phyloP scores from a whole-genome alignment of 768 basidiomycete species.

The Auricularia sp. region DNA sequence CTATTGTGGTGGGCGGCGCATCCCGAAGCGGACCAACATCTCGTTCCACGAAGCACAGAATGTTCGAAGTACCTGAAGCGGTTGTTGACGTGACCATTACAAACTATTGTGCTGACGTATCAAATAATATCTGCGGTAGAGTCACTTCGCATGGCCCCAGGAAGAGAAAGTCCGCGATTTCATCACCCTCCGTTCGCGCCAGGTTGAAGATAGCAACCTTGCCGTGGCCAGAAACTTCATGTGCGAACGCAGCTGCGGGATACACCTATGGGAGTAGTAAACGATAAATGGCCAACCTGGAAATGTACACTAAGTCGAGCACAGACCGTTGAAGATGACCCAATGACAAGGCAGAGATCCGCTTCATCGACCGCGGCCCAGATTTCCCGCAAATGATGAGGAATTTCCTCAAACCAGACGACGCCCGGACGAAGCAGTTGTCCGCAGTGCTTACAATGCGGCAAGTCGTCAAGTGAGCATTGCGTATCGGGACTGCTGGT shows the following conservation, averaged over 20 bases:
- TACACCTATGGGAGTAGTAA: background rate
- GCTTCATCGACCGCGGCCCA: background rate
- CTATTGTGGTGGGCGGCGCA: too few relatives aligned
- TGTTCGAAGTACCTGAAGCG: too few relatives aligned
- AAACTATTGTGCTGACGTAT: too few relatives aligned
- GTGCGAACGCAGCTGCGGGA: conserved; percentile 2
- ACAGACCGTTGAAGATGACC: conserved; percentile 5
- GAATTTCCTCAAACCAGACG: conserved; percentile 14
- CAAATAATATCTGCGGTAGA: background rate
- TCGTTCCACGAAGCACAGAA: too few relatives aligned
- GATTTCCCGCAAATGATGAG: conserved; percentile 9
- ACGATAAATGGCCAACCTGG: too few relatives aligned
- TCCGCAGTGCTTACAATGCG: background rate
- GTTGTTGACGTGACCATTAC: too few relatives aligned
- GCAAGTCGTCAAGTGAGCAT: too few relatives aligned
- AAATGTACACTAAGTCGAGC: too few relatives aligned
- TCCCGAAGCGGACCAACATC: too few relatives aligned
- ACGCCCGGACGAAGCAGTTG: conserved; percentile 9
- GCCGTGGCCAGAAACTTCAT: conserved; percentile 3
- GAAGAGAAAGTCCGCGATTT: conserved; percentile 11
- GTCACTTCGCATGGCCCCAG: conserved; percentile 10
- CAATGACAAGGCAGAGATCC: conserved; percentile 12
- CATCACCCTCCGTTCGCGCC: conserved; percentile 4
- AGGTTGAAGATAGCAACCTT: conserved; percentile 14
- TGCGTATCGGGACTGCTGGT: too few relatives aligned